A percentile compares a stretch with the other conserved stretches of the same genome.
phyloP scores from a whole-genome alignment of 2,329 filamentous ascomycete genomes.

The Aspergillus tubingensis region DNA sequence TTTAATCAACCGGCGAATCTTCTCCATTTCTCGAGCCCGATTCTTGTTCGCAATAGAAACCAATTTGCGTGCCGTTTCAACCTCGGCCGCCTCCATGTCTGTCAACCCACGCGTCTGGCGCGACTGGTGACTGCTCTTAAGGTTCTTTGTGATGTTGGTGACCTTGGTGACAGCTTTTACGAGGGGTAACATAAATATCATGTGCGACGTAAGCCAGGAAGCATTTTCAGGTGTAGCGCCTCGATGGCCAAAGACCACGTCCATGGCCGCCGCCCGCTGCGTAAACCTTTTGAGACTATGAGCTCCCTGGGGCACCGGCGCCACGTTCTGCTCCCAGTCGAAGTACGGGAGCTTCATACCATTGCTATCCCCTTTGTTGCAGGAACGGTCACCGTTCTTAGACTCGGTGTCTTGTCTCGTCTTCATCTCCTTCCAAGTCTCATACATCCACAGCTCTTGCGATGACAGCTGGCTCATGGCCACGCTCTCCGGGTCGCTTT shows the following conservation, averaged over 20 bases:
- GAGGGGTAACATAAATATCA: conserved; percentile 19
- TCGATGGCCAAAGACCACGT: conserved; percentile 22
- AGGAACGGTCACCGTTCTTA: background rate
- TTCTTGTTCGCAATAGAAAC: conserved; percentile 22
- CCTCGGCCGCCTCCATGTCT: conserved; percentile 23
- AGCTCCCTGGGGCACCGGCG: conserved; percentile 18
- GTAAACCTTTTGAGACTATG: conserved; percentile 23
- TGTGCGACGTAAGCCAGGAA: conserved; percentile 25
- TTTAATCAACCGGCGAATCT: conserved; percentile 16
- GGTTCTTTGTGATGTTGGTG: conserved; percentile 17
- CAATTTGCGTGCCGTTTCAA: conserved; percentile 24
- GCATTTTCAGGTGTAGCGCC: conserved; percentile 29
- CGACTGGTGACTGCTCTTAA: conserved; percentile 12
- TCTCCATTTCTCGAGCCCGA: conserved; percentile 22
- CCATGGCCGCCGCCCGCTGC: conserved; percentile 24
- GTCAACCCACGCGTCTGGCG: conserved; percentile 12
- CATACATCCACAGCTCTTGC: conserved; percentile 17
- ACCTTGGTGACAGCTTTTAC: conserved; percentile 29
- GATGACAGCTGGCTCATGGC: conserved; percentile 19
- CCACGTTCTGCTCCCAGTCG: conserved; percentile 21
- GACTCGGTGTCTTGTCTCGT: background rate
- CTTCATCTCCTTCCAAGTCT: conserved; percentile 16
- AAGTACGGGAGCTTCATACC: conserved; percentile 13
- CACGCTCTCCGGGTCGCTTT: conserved; percentile 13
- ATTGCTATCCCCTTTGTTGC: background rate